A percentile compares a stretch with the other conserved stretches of the same genome.
Evolutionary conservation across 2,329 filamentous ascomycete genomes (phyloP).

Genomic region (Diaporthe sp.): DNA sequence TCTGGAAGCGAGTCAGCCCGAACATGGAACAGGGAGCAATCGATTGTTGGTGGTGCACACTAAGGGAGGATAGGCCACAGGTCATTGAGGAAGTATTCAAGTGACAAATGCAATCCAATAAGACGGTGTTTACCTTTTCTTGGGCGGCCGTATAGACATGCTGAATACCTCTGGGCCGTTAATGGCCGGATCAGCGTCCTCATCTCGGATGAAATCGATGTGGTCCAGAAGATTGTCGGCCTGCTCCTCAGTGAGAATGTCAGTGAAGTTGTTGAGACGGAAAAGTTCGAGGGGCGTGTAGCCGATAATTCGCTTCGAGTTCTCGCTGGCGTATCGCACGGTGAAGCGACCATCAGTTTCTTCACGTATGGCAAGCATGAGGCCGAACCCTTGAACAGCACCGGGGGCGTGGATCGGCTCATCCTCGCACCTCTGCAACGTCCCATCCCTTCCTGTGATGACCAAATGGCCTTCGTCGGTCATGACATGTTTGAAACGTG

Average conservation of each 20-base stretch:
- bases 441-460: slow-evolving; percentile 82
- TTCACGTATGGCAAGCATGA: slow-evolving; percentile 81
- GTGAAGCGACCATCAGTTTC: slow-evolving; percentile 76
- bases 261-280: slow-evolving; percentile 79
- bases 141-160: slow-evolving; percentile 75
- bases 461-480: slow-evolving; percentile 85
- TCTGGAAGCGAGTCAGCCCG: slow-evolving; percentile 48
- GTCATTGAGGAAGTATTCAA: neutral
- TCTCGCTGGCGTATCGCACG: slow-evolving; percentile 85
- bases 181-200: slow-evolving; percentile 79
- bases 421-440: slow-evolving; percentile 86
- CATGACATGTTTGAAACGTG: slow-evolving; percentile 82
- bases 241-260: slow-evolving; percentile 87
- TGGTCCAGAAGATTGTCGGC: slow-evolving; percentile 87
- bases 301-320: slow-evolving; percentile 80
- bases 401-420: slow-evolving; percentile 92
- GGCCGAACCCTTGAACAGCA: slow-evolving; percentile 84
- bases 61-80: neutral
- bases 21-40: neutral
- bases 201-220: slow-evolving; percentile 88
- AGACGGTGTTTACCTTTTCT: slow-evolving; percentile 51
- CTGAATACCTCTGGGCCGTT: slow-evolving; percentile 92
- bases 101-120: neutral
- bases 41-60: neutral
- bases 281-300: slow-evolving; percentile 85